Base-by-base conservation (phyloP, 2,329 filamentous ascomycete genomes). In the Fusarium sp. region DNA sequence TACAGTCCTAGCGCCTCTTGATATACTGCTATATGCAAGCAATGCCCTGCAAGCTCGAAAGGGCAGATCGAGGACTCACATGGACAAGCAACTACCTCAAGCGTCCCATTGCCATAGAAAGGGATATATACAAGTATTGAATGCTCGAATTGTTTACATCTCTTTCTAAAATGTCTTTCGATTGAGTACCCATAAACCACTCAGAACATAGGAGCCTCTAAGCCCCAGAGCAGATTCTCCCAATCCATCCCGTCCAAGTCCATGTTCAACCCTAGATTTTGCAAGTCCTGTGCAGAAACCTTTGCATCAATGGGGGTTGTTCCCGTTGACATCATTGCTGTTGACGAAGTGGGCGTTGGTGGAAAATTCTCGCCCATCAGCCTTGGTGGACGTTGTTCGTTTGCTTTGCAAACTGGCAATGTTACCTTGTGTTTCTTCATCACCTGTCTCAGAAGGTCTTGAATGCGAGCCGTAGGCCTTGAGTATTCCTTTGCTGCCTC, bases 181-280 rank as follows among this genome's bases (percentile, higher is more conserved):
- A 30, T 30, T 30, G 10, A 30, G 3, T 44, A 16, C 23, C 23
- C 6, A 30, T 18, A n/a, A 4, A 41, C 1, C 18, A 2, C 30
- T 55, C 37, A 77, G 23, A 79, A 74, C 37, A 79, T 75, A 3
- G 77, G 75, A 18, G 77, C 72, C 45, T 80, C 78, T 23, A 79
- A 51, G 1, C 76, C 75, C 72, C 76, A 78, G 50, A 80, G 73
- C 15, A 80, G 54, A 42, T 72, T 74, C 38, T 79, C 77, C 76
- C 78, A 80, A 46, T 80, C 77, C 64, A 80, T 77, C 8, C 70
- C 71, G 42, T 79, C 76, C 23, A 80, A 49, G n/a, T 77, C 73
- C 72, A 77, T 75, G 18, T 72, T 71, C 0, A 72, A 71, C 28
- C 76, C 75, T 1, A 78, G 54, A 37, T 69, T 67, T 10, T 72